Percentiles rank a stretch among this genome's conserved stretches.
Evolutionary conservation across 2,329 filamentous ascomycete species (phyloP).

Genomic region (Neoascochyta sp.): DNA sequence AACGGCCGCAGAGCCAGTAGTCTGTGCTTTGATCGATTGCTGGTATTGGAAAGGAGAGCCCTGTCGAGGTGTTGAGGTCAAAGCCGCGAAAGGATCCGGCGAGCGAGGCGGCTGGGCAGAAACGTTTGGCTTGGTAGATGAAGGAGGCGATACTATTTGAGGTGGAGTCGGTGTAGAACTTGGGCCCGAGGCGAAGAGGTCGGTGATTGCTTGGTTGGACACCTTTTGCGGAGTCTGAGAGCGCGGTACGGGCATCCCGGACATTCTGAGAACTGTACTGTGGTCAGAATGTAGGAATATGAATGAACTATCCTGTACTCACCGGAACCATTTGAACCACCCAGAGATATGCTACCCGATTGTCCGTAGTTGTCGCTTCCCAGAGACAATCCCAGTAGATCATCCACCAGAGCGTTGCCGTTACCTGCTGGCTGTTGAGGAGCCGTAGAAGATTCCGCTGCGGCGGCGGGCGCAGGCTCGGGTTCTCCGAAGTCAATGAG

Average conservation of each 20-base stretch:
- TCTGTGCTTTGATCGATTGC: conserved; percentile 40
- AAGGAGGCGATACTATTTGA: conserved; percentile 47
- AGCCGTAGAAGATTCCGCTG: conserved; percentile 31
- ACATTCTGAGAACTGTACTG: conserved; percentile 28
- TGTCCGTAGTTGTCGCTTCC: conserved; percentile 64
- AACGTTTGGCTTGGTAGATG: conserved; percentile 37
- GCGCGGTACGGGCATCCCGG: conserved; percentile 31
- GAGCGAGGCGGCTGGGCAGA: conserved; percentile 34
- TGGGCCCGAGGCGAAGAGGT: conserved; percentile 54
- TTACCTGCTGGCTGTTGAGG: conserved; percentile 48
- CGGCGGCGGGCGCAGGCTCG: conserved; percentile 46
- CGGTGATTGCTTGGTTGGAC: conserved; percentile 51
- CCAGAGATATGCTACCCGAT: conserved; percentile 78
- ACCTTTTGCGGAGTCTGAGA: conserved; percentile 40
- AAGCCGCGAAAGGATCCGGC: conserved; percentile 59
- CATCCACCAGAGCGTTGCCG: conserved; percentile 74
- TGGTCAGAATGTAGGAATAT: conserved; percentile 10
- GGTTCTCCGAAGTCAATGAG: conserved; percentile 86
- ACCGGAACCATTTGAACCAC: conserved; percentile 49
- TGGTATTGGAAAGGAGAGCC: conserved; percentile 50
- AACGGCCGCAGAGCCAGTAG: conserved; percentile 27
- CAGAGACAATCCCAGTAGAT: conserved; percentile 84
- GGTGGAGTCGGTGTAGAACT: conserved; percentile 34
- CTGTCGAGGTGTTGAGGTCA: conserved; percentile 52
- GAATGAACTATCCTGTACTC: conserved; percentile 1